These are phyloP conservation scores for Macadamia integrifolia DNA, from an alignment of 164 flowering plant species.

Conservation along the genomic window DNA sequence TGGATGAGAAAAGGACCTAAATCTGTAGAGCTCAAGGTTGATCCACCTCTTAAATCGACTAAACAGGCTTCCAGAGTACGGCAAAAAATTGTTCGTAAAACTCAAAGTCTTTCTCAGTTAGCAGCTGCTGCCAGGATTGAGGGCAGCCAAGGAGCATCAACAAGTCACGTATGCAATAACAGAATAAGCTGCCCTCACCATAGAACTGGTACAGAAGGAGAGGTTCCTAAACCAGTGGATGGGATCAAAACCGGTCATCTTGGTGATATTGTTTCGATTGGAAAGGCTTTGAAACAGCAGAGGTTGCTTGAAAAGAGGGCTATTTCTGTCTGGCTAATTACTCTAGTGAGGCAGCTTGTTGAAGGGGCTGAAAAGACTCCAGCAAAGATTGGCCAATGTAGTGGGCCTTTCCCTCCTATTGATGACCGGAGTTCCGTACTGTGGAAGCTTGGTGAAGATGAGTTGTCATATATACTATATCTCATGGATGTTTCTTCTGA, in stretches of 20 bases:
- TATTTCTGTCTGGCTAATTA: slow-evolving; percentile 59
- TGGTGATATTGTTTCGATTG: slow-evolving; percentile 59
- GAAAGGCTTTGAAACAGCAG: slow-evolving; percentile 58
- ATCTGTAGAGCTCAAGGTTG: slow-evolving; percentile 53
- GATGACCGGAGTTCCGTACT: slow-evolving; percentile 46
- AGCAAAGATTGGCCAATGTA: slow-evolving; percentile 47
- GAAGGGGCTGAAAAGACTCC: slow-evolving; percentile 61
- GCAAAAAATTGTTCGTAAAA: slow-evolving; percentile 80
- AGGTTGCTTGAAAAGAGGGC: slow-evolving; percentile 60
- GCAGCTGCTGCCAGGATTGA: slow-evolving; percentile 88
- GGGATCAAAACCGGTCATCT: slow-evolving; percentile 19
- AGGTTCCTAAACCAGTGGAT: slow-evolving; percentile 45
- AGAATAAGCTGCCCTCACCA: slow-evolving; percentile 79
- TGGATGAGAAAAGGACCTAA: slow-evolving; percentile 78
- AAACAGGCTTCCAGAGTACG: slow-evolving; percentile 69
- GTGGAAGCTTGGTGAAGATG: slow-evolving; percentile 96
- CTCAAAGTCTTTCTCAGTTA: slow-evolving; percentile 87
- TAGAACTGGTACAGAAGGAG: slow-evolving; percentile 53
- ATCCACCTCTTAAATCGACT: slow-evolving; percentile 59
- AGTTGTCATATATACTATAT: slow-evolving; percentile 63
- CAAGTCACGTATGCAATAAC: slow-evolving; percentile 91
- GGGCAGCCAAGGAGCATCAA: slow-evolving; percentile 97
- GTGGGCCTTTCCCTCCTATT: slow-evolving; percentile 37
- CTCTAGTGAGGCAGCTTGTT: slow-evolving; percentile 52
- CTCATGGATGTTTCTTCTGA: slow-evolving; percentile 76